Evolutionary conservation across 306 rosid genomes (phyloP).

Genomic region (Sophora flavescens): DNA sequence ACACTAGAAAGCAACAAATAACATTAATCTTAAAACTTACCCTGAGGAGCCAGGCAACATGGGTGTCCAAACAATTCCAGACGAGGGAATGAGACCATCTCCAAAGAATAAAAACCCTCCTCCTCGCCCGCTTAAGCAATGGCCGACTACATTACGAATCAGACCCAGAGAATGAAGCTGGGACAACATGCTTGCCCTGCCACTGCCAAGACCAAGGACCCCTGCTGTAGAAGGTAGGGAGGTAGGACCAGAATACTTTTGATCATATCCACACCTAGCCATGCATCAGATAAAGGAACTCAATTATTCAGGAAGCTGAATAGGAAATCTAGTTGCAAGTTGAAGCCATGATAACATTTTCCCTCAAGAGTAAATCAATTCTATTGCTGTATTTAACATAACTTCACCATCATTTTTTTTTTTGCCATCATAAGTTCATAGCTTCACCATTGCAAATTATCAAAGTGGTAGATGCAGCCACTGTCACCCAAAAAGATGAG

Average conservation of each 20-base stretch:
- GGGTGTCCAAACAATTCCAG: slow-evolving; percentile 72
- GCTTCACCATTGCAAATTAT: slow-evolving; percentile 24
- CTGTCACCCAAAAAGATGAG: neutral
- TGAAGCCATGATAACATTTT: slow-evolving; percentile 30
- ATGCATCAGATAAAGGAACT: slow-evolving; percentile 39
- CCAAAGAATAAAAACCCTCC: slow-evolving; percentile 92
- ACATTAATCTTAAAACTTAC: slow-evolving; percentile 55
- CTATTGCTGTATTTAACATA: neutral
- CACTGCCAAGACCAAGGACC: slow-evolving; percentile 85
- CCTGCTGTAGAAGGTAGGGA: slow-evolving; percentile 74
- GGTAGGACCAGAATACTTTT: slow-evolving; percentile 52
- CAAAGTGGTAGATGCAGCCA: neutral
- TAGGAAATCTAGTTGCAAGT: slow-evolving; percentile 10
- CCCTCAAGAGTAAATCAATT: neutral
- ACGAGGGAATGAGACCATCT: slow-evolving; percentile 72
- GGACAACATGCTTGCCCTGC: slow-evolving; percentile 66
- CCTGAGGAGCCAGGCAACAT: slow-evolving; percentile 50
- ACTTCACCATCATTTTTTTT: slow-evolving; percentile 2
- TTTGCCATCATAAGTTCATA: slow-evolving; percentile 17
- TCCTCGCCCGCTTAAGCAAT: slow-evolving; percentile 74
- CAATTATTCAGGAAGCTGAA: slow-evolving; percentile 8
- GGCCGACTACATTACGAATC: slow-evolving; percentile 68
- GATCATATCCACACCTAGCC: slow-evolving; percentile 94
- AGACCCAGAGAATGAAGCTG: slow-evolving; percentile 66
- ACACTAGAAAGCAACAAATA: slow-evolving; percentile 20